Percentiles rank a stretch among this genome's conserved stretches.
Conservation (phyloP, 1,284 basidiomycete genomes). For the Moesziomyces parantarcticus region DNA sequence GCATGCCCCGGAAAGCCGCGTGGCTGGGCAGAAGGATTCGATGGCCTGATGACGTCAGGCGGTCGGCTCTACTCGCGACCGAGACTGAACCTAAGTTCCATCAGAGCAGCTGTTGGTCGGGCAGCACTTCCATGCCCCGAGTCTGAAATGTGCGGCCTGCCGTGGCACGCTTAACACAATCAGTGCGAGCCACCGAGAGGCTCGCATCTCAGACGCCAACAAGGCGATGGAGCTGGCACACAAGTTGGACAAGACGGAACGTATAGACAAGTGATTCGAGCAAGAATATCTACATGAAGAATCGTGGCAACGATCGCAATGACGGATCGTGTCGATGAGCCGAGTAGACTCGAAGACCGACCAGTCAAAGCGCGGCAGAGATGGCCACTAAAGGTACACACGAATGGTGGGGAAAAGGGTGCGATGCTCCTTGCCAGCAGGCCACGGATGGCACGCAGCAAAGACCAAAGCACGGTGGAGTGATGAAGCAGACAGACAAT, state of each 20-base stretch:
- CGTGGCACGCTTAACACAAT: no score
- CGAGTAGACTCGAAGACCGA: not conserved
- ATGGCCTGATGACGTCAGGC: no score
- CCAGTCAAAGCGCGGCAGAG: not conserved
- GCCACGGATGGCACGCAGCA: no score
- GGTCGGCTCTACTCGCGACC: no score
- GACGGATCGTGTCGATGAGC: constrained; percentile 1
- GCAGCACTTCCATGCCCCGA: no score
- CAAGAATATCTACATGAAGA: constrained; percentile 14
- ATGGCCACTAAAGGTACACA: constrained; percentile 44
- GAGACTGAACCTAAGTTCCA: no score
- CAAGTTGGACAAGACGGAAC: not conserved
- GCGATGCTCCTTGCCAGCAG: not conserved
- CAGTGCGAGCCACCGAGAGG: no score
- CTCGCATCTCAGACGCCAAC: no score
- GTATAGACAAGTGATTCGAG: not conserved
- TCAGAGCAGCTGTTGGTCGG: no score
- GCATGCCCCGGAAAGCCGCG: no score
- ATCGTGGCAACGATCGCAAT: not conserved
- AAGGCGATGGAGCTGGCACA: not conserved
- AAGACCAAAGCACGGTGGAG: not conserved
- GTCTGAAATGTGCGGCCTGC: no score
- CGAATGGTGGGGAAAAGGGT: constrained; percentile 21
- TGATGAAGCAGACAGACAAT: constrained; percentile 30
- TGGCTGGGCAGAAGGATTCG: no score